Percentiles rank a stretch among this genome's conserved stretches.
Conservation (phyloP, 2,329 filamentous ascomycete genomes). For the Penicillium sp. region DNA sequence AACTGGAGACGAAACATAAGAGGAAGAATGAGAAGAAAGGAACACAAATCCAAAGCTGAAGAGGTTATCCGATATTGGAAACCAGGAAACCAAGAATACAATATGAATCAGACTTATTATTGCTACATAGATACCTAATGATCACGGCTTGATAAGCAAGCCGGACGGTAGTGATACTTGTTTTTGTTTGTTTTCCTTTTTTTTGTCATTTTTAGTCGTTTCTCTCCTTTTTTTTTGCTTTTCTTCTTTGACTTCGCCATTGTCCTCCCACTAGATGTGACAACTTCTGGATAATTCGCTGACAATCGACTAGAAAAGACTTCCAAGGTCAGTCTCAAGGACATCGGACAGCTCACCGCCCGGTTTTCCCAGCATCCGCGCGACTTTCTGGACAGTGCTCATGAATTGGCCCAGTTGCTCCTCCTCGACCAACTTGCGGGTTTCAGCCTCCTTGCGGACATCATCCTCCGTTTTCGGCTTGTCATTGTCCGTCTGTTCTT, state of each 20-base stretch:
- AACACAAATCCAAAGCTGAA: not conserved
- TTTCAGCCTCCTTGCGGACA: not conserved
- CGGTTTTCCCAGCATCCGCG: not conserved
- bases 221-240: not conserved
- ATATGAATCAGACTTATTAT: not conserved
- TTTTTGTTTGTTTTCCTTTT: no score
- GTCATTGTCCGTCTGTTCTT: not conserved
- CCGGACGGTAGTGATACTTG: not conserved
- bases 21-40: not conserved
- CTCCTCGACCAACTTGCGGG: not conserved
- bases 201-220: not conserved
- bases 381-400: constrained; percentile 1
- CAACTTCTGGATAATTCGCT: no score
- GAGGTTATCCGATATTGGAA: not conserved
- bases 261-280: not conserved
- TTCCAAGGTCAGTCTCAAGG: constrained; percentile 2
- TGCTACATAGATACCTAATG: not conserved
- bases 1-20: not conserved
- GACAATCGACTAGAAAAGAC: constrained; percentile 1
- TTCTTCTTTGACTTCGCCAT: not conserved
- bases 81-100: not conserved
- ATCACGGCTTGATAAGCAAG: not conserved
- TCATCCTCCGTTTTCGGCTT: not conserved
- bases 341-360: not conserved
- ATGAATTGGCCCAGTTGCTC: constrained; percentile 1